Evolutionary conservation across 2,329 filamentous ascomycete species (phyloP).

Genomic region (Ophiobolus disseminans): DNA sequence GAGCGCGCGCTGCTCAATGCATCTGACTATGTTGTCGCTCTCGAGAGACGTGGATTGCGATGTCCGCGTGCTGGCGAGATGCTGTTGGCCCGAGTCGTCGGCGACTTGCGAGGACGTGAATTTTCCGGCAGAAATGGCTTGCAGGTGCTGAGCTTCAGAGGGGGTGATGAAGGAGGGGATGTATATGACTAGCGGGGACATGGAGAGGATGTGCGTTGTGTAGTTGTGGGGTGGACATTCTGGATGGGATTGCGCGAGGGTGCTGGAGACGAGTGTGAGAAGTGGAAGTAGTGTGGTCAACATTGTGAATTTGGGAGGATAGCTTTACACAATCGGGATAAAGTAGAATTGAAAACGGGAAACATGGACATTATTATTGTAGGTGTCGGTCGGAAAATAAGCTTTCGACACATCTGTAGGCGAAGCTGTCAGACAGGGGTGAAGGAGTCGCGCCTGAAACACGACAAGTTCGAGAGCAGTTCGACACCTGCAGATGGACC

Average conservation of each 20-base stretch:
- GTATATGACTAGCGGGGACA: slow-evolving; percentile 63
- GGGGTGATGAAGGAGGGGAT: slow-evolving; percentile 62
- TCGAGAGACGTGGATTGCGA: slow-evolving; percentile 31
- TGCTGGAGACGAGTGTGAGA: slow-evolving; percentile 6
- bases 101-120: slow-evolving; percentile 30
- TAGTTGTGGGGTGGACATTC: slow-evolving; percentile 49
- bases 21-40: slow-evolving; percentile 57
- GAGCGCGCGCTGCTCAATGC: slow-evolving; percentile 63
- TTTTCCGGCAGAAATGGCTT: slow-evolving; percentile 56
- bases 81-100: slow-evolving; percentile 28
- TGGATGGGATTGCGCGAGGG: slow-evolving; percentile 8
- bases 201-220: slow-evolving; percentile 58
- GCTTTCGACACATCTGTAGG: slow-evolving; percentile 5
- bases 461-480: slow-evolving; percentile 12
- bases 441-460: slow-evolving; percentile 20
- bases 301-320: no score
- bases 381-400: not conserved
- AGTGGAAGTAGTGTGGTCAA: slow-evolving; percentile 1
- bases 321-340: not conserved
- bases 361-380: not conserved
- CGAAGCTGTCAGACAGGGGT: slow-evolving; percentile 9
- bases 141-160: slow-evolving; percentile 57
- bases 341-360: not conserved
- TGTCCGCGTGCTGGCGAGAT: slow-evolving; percentile 26
- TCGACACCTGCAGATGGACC: slow-evolving; percentile 15